A percentile compares a stretch with the other conserved stretches of the same genome.
These are phyloP conservation scores for Haemoproteus tartakovskyi DNA, from an alignment of 169 alveolate genomes.

Conservation along the genomic window DNA sequence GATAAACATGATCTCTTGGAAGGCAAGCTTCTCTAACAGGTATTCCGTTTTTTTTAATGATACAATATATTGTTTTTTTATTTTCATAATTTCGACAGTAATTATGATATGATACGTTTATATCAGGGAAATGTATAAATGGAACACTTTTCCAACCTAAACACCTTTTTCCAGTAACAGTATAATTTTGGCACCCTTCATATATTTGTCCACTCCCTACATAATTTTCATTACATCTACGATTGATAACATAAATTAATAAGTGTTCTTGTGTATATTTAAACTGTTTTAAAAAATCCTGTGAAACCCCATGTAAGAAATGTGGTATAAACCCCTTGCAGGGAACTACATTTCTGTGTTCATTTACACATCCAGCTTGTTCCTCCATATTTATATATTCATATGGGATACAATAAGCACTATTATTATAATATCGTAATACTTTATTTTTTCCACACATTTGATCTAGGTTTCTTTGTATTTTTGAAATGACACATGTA, in stretches of 20 bases:
- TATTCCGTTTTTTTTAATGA: constrained; percentile 5
- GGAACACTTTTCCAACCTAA: no score
- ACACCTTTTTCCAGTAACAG: constrained; percentile 21
- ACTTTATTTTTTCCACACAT: constrained; percentile 48
- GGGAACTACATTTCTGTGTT: neutral
- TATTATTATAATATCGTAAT: neutral
- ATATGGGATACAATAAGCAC: constrained; percentile 50
- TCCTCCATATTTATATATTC: no score
- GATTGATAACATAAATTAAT: neutral
- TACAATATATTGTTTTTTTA: constrained; percentile 9
- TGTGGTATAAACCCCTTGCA: constrained; percentile 17
- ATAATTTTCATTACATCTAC: constrained; percentile 18
- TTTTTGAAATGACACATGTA: constrained; percentile 21
- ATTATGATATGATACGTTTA: constrained; percentile 5
- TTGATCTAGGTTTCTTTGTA: constrained; percentile 20
- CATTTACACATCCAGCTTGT: constrained; percentile 13
- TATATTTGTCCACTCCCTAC: constrained; percentile 5
- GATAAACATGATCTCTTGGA: neutral
- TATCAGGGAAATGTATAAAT: constrained; percentile 1
- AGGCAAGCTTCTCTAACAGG: constrained; percentile 27
- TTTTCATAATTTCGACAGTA: constrained; percentile 47
- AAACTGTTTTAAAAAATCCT: no score
- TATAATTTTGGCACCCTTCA: constrained; percentile 17
- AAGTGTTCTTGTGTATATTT: neutral
- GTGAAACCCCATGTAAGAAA: neutral